Conservation (phyloP, 2,329 filamentous ascomycete species). For the Penicillium crustosum region DNA sequence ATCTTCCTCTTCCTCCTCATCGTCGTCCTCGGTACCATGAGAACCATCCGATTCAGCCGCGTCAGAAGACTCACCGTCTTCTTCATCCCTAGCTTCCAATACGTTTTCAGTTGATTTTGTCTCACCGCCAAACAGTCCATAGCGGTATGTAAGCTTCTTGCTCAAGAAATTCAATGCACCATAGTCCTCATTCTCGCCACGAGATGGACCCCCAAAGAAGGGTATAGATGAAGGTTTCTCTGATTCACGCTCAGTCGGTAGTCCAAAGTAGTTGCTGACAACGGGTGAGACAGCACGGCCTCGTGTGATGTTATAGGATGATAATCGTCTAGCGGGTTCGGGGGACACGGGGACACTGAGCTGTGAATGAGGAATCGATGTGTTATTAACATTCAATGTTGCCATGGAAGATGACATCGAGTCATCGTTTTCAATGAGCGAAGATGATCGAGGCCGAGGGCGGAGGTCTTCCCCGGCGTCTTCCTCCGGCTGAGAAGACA, state of each 20-base stretch:
- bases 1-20: conserved; percentile 45
- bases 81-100: conserved; percentile 23
- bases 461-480: conserved; percentile 20
- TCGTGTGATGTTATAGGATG: conserved; percentile 39
- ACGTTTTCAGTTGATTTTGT: conserved; percentile 25
- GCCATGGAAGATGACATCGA: conserved; percentile 21
- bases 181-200: conserved; percentile 43
- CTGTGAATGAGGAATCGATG: conserved; percentile 26
- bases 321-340: conserved; percentile 26
- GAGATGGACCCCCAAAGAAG: conserved; percentile 26
- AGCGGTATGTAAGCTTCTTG: conserved; percentile 45
- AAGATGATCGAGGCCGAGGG: conserved; percentile 28
- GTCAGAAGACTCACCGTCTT: conserved; percentile 20
- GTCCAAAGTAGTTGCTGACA: conserved; percentile 48
- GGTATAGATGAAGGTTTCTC: conserved; percentile 32
- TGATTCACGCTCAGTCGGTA: conserved; percentile 36
- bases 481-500: conserved; percentile 27
- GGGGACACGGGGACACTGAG: conserved; percentile 22
- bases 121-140: conserved; percentile 36
- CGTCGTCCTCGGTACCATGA: conserved; percentile 53
- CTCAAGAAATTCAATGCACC: conserved; percentile 58
- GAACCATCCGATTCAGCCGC: conserved; percentile 40
- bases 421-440: conserved; percentile 29
- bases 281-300: conserved; percentile 44
- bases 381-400: conserved; percentile 32